Base-by-base conservation (phyloP, 148 eudicot species). In the Camellia granthamiana region DNA sequence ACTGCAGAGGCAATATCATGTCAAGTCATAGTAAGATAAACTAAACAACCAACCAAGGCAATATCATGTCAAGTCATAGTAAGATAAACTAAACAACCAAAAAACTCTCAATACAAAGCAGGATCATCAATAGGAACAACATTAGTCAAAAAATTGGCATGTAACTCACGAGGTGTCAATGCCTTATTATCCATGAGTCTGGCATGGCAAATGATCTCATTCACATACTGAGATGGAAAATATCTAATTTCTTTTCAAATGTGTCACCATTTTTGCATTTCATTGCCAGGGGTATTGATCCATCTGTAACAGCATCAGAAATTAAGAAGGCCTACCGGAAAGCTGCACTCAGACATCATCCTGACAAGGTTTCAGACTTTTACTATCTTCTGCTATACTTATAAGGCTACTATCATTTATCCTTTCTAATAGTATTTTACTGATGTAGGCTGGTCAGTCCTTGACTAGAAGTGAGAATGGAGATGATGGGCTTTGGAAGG, bases 341-440 rank as follows among this genome's bases (percentile, higher is more conserved):
- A 89, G 98, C 99, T 74, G 99, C 99, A 80, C 94, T 96, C 64
- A 91, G 81, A 68, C 97, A 96, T 89, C 99, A 96, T 77, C 99
- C 99, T 16, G 99, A 96, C 87, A 96, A 96, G 98, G 99, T 93
- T 82, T 47, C 41, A 66, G 55, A 60, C 19, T 69, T 51, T 59
- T 54, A 56, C 30, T 76, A 49, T 73, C 75, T 77, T 66, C 63
- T 80, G 44, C 46, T 77, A 72, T 18, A 43, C 51, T 10, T 54
- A 44, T 9, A 54, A 10, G 12, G 49, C 30, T 59, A 41, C n/a
- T 14, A 49, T 62, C 74, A 30, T 71, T 54, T 64, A 62, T 75
- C 52, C 63, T 67, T 70, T 21, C 78, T 74, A 61, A 79, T 69
- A 56, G 43, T 67, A 30, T 44, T 62, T 73, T 77, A 56, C 52